Conservation (phyloP, 805 yeast species). For the Middelhovenomyces tepae region DNA sequence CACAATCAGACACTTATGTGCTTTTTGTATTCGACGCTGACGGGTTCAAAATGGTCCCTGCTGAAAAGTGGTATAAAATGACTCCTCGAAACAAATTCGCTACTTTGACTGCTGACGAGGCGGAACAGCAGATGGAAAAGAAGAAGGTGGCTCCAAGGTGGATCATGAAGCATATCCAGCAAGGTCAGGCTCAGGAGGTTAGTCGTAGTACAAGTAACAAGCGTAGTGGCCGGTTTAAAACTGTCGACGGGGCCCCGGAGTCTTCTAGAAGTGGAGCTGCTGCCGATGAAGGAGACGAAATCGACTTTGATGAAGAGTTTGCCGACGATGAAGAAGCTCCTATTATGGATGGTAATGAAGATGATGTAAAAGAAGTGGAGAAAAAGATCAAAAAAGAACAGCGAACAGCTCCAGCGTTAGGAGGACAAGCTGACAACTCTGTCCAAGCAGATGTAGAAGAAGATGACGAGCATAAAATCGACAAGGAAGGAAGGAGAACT, state of each 20-base stretch:
- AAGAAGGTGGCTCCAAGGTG: conserved; percentile 76
- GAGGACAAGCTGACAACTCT: conserved; percentile 45
- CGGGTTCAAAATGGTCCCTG: conserved; percentile 90
- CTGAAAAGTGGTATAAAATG: conserved; percentile 87
- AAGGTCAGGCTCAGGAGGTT: conserved; percentile 41
- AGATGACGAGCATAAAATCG: conserved; percentile 62
- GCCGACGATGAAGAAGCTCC: conserved; percentile 99
- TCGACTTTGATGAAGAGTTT: conserved; percentile 93
- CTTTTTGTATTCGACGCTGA: conserved; percentile 75
- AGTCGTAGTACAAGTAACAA: conserved; percentile 39
- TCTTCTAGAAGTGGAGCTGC: conserved; percentile 35
- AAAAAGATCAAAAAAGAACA: conserved; percentile 32
- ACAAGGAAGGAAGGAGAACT: conserved; percentile 82
- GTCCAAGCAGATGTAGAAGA: conserved; percentile 52
- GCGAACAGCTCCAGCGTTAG: conserved; percentile 58
- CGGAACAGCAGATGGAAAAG: conserved; percentile 88
- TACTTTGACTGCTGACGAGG: conserved; percentile 90
- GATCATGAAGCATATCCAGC: conserved; percentile 86
- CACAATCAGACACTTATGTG: conserved; percentile 77
- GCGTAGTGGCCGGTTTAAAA: conserved; percentile 35
- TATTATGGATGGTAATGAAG: conserved; percentile 90
- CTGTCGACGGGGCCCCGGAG: conserved; percentile 38
- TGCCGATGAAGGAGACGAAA: conserved; percentile 80
- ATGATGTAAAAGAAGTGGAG: conserved; percentile 86
- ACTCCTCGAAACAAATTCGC: conserved; percentile 91